phyloP scores from a whole-genome alignment of 1,139 yeast genomes.

The Geotrichum klebahnii region DNA sequence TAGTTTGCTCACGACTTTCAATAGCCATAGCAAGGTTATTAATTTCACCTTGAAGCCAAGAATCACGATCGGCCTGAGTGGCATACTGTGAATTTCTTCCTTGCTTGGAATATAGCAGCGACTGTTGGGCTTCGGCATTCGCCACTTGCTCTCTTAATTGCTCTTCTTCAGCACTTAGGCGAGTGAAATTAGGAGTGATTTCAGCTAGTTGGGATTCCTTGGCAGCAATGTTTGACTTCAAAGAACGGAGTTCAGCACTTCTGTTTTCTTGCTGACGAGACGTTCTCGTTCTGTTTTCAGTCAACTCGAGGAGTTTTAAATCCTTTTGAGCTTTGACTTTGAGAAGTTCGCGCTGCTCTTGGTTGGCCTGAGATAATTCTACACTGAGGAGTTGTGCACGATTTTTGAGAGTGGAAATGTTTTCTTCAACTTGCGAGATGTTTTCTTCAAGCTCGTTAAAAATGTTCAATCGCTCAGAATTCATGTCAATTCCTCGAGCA shows the following conservation, averaged over 20 bases:
- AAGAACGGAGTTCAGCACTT: constrained; percentile 42
- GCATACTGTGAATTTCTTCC: constrained; percentile 63
- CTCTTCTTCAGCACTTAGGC: constrained; percentile 45
- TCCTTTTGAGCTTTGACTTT: constrained; percentile 38
- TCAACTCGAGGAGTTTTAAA: constrained; percentile 30
- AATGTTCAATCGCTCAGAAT: constrained; percentile 45
- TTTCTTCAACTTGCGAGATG: constrained; percentile 48
- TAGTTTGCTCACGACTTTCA: constrained; percentile 29
- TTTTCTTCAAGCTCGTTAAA: constrained; percentile 49
- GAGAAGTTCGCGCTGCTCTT: constrained; percentile 46
- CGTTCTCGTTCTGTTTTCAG: constrained; percentile 24
- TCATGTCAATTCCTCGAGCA: constrained; percentile 47
- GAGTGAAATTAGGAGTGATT: constrained; percentile 27
- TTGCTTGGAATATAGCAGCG: constrained; percentile 67
- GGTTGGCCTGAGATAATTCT: constrained; percentile 48
- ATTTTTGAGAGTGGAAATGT: constrained; percentile 45
- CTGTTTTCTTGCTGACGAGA: constrained; percentile 11
- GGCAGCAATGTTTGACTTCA: constrained; percentile 35
- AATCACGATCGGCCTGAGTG: constrained; percentile 57
- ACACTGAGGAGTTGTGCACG: constrained; percentile 38
- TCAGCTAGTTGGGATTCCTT: constrained; percentile 23
- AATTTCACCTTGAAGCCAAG: constrained; percentile 59
- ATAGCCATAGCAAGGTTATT: constrained; percentile 40
- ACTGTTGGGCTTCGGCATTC: constrained; percentile 51
- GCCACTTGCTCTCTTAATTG: constrained; percentile 44